A percentile compares a stretch with the other conserved stretches of the same genome.
Conservation (phyloP, 2,329 filamentous ascomycete species). For the Coleophoma crateriformis region DNA sequence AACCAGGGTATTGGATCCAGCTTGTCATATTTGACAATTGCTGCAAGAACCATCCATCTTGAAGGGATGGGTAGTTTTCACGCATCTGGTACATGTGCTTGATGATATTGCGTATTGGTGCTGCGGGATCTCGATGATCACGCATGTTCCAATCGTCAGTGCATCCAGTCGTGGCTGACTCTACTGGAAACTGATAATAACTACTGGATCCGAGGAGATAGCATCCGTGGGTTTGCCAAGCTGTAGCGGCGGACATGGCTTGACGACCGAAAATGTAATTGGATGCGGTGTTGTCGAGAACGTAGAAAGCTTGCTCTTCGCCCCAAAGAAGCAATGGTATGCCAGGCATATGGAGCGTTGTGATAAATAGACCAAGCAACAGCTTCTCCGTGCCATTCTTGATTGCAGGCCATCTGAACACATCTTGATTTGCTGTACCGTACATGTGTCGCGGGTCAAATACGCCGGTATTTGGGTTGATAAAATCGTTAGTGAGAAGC, state of each 20-base stretch:
- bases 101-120: constrained; percentile 53
- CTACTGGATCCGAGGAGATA: constrained; percentile 50
- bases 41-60: constrained; percentile 51
- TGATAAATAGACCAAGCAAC: constrained; percentile 52
- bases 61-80: constrained; percentile 48
- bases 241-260: constrained; percentile 53
- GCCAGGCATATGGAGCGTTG: constrained; percentile 53
- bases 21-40: constrained; percentile 51
- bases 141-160: constrained; percentile 49
- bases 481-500: constrained; percentile 51
- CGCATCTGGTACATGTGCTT: constrained; percentile 58
- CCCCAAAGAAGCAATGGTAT: constrained; percentile 58
- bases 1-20: constrained; percentile 44
- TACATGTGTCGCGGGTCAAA: constrained; percentile 56
- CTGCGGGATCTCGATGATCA: constrained; percentile 57
- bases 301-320: constrained; percentile 61
- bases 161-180: constrained; percentile 47
- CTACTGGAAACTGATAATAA: constrained; percentile 52
- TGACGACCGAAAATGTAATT: constrained; percentile 63
- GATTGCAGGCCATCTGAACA: constrained; percentile 59
- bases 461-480: constrained; percentile 52
- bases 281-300: constrained; percentile 55
- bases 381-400: constrained; percentile 49
- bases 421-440: constrained; percentile 56
- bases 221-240: constrained; percentile 61